Evolutionary conservation across 805 yeast genomes (phyloP).

Genomic region (Monosporozyma yasuniensis): DNA sequence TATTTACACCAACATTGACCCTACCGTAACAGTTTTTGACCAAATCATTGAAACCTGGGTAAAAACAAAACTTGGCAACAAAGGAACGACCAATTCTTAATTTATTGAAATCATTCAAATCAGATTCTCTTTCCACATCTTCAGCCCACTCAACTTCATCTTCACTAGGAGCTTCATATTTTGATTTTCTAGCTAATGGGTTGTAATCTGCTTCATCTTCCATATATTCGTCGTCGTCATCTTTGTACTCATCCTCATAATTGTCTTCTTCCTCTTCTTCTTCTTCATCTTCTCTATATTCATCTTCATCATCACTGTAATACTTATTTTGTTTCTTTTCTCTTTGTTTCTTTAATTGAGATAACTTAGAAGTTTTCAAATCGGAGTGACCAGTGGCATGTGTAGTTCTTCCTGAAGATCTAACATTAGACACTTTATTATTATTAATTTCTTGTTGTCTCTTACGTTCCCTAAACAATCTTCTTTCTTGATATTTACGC

Average conservation of each 20-base stretch:
- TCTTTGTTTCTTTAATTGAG: constrained; percentile 68
- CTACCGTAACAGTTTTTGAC: constrained; percentile 72
- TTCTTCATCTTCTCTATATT: constrained; percentile 30
- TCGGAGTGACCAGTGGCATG: constrained; percentile 34
- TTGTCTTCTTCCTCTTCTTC: constrained; percentile 41
- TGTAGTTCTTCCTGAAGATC: constrained; percentile 29
- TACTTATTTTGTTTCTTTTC: constrained; percentile 44
- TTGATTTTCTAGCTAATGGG: constrained; percentile 26
- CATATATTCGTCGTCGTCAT: constrained; percentile 34
- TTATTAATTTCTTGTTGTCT: constrained; percentile 24
- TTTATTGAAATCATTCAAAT: constrained; percentile 57
- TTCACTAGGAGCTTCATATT: constrained; percentile 37
- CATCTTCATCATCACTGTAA: constrained; percentile 39
- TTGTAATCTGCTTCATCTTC: constrained; percentile 38
- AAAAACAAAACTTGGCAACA: constrained; percentile 65
- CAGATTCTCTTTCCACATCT: constrained; percentile 37
- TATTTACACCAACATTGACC: constrained; percentile 69
- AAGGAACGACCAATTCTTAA: constrained; percentile 70
- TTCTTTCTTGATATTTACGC: constrained; percentile 80
- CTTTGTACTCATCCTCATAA: constrained; percentile 29
- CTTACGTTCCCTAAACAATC: constrained; percentile 71
- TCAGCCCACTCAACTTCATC: constrained; percentile 44
- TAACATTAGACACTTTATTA: constrained; percentile 9
- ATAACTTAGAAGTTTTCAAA: constrained; percentile 44
- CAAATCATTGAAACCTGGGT: constrained; percentile 67